Evolutionary conservation across 768 basidiomycete genomes (phyloP), one percentile per base, ranked within the genome.

Genomic region (Suillus cothurnatus): DNA sequence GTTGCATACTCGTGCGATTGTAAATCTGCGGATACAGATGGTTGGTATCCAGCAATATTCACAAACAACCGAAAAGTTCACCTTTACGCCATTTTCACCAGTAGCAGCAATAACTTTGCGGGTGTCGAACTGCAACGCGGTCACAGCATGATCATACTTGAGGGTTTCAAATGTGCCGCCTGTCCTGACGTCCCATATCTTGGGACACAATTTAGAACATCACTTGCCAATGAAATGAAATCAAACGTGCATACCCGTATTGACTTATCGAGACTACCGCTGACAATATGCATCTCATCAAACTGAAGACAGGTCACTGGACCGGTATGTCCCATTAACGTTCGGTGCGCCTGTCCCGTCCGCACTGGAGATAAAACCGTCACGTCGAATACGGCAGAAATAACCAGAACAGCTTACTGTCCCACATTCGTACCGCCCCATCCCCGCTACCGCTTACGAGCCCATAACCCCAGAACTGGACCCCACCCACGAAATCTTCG

Each of bases 381-480:
- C 45, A 68, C 47, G 12, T 61, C 19, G 43, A 63, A 38, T 58
- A 45, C 63, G 45, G 39, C 34, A 34, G 19, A 61, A 39, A 43
- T 57, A 36, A 39, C 28, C 64, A 28, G 57, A 31, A 50, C 34
- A 26, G 87, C 94, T 85, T 73, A 97, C 95, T 98, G 74, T 99
- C 97, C 97, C 97, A 99, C 96, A 99, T 98, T 68, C 97, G 81
- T 36, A 99, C 96, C 3, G 92, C 97, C 43, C 97, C 95, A 75
- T 99, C 97, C 1, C 95, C 96, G 71, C 95, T 97, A 2, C 96
- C 97, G 70, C 95, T 97, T 6, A 98, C 95, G 41, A 99, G 85
- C 1, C 95, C 97, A 74, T 97, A 97, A 4, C 95, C 96, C 97
- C 97, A 99, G 75, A 98, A 98, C 75, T 99, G 97, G 50, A 99